Conservation (phyloP, 805 yeast species). For the Candida oleophila region DNA sequence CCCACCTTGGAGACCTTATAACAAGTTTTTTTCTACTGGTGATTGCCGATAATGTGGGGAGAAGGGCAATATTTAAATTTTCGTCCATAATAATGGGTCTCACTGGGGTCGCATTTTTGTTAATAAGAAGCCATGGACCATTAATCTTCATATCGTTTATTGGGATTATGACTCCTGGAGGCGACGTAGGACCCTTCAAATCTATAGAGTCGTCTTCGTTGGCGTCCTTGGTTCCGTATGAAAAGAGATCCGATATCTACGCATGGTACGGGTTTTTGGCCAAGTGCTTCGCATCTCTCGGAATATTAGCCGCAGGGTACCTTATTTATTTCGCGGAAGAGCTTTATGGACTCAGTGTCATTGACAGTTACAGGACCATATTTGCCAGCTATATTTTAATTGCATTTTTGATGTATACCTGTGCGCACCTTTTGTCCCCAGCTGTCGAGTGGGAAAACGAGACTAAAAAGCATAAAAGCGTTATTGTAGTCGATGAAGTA, state of each 20-base stretch:
- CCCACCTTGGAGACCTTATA: conserved; percentile 51
- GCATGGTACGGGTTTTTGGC: conserved; percentile 59
- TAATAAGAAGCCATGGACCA: conserved; percentile 28
- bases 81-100: conserved; percentile 42
- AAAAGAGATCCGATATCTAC: conserved; percentile 50
- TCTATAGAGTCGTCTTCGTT: conserved; percentile 55
- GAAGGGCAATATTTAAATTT: conserved; percentile 36
- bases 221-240: conserved; percentile 43
- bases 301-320: conserved; percentile 41
- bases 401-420: conserved; percentile 15
- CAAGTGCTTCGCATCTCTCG: conserved; percentile 45
- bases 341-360: conserved; percentile 15
- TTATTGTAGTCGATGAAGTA: neutral
- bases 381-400: conserved; percentile 26
- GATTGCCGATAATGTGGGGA: conserved; percentile 48
- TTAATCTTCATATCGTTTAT: conserved; percentile 39
- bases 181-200: conserved; percentile 59
- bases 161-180: conserved; percentile 60
- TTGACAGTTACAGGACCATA: conserved; percentile 27
- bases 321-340: conserved; percentile 16
- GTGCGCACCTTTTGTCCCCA: conserved; percentile 16
- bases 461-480: neutral
- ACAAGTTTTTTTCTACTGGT: conserved; percentile 47
- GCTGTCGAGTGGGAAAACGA: conserved; percentile 15
- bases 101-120: conserved; percentile 42